Evolutionary conservation across 176 grass and related monocot species (phyloP), one percentile per base, ranked within the genome.

Genomic region (Dendrocalamus sinicus): DNA sequence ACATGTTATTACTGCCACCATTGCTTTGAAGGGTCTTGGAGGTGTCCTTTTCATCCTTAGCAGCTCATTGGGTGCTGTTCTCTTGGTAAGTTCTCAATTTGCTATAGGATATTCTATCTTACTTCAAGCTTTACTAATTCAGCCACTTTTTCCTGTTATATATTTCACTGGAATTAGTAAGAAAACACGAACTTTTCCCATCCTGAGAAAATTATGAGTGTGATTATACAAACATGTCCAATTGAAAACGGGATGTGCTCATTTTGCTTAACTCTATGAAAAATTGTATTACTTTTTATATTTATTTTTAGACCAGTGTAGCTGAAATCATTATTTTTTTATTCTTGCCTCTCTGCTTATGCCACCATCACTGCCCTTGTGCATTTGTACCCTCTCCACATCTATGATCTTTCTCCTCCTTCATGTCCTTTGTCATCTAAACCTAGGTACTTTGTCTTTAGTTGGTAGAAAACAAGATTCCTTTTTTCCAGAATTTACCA

Each of bases 11-110:
- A 82, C 85, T 41, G 63, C 75, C 19, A 90, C 89, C 17, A 96
- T 93, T 75, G 78, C 75, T 67, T 89, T 96, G 20, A 93, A 93
- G 82, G 91, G 94, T 6, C 78, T 96, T 41, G 94, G 94, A 67
- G 87, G 94, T 71, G 89, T 96, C 16, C 91, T 93, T 28, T 96
- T 96, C 52, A 96, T 96, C 51, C 83, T 93, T 64, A 88, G 91
- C 70, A 90, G 87, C 79, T 93, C 94, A 61, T 44, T 96, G 9
- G 91, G 91, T 45, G 94, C 91, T 60, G 86, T 86, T 83, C 83
- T 96, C 43, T 81, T 96, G 91, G 94, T 93, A 47, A 24, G 46
- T 91, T 50, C 58, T 84, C 54, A 51, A 51, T 26, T 51, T 71
- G 8, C 39, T 71, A n/a, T 12, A 14, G 19, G 23, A 6, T 63